Percentiles rank a stretch among this genome's conserved stretches.
These are phyloP conservation scores for Skeletonema costatum DNA, from an alignment of 108 stramenopile species.

Conservation along the genomic window DNA sequence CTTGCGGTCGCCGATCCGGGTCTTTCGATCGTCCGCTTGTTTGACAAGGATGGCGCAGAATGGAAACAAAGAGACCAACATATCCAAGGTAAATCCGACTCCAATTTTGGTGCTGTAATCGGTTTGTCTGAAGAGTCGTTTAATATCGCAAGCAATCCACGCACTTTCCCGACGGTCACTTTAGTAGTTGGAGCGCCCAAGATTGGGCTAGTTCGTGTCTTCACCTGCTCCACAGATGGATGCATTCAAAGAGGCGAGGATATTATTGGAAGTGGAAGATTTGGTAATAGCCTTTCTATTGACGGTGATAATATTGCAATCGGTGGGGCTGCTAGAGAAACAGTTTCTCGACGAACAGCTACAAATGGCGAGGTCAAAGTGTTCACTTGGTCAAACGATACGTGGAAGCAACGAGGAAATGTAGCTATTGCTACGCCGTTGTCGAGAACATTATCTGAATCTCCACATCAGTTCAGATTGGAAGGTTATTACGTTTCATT, in stretches of 20 bases:
- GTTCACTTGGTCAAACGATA: not conserved
- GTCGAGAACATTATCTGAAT: not conserved
- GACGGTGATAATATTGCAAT: not conserved
- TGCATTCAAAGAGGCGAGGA: constrained; percentile 11
- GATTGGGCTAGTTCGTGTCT: constrained; percentile 13
- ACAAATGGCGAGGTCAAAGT: not conserved
- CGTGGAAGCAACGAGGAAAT: not conserved
- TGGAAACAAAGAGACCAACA: not conserved
- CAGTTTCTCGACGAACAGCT: not conserved
- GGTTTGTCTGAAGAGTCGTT: not conserved
- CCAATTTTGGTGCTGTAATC: not conserved
- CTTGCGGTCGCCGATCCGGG: not conserved
- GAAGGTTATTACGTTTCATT: not conserved
- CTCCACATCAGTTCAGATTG: not conserved
- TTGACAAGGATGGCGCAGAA: not conserved
- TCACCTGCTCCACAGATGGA: constrained; percentile 6
- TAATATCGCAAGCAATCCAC: not conserved
- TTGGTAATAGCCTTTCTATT: not conserved
- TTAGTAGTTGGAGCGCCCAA: constrained; percentile 2
- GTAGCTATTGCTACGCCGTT: not conserved
- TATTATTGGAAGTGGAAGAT: not conserved
- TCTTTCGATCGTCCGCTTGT: too few relatives aligned
- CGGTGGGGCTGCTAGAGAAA: not conserved
- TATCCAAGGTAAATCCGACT: not conserved
- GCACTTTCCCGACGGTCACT: not conserved